Evolutionary conservation across 2,329 filamentous ascomycete species (phyloP).

Genomic region (Ophiocordyceps australis): DNA sequence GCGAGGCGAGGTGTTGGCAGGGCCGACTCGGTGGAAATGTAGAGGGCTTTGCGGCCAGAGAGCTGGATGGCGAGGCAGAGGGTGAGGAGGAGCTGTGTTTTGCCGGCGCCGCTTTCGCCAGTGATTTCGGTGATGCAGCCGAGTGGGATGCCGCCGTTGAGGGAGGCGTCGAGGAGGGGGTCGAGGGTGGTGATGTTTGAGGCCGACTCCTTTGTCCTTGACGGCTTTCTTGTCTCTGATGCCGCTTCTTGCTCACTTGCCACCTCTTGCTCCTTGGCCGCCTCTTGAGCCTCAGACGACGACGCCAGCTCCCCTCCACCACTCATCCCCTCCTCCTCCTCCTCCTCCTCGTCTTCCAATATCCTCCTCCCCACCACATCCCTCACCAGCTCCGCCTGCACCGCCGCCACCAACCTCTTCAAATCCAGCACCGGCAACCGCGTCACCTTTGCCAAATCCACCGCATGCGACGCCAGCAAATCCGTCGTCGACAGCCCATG

Average conservation of each 20-base stretch:
- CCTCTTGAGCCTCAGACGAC: not conserved
- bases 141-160: slow-evolving; percentile 65
- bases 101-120: slow-evolving; percentile 85
- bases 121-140: slow-evolving; percentile 78
- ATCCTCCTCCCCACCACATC: no score
- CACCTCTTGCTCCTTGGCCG: not conserved
- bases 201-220: not conserved
- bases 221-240: slow-evolving; percentile 1
- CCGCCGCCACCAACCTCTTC: slow-evolving; percentile 49
- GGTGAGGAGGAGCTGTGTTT: slow-evolving; percentile 82
- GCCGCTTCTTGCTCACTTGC: not conserved
- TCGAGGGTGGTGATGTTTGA: slow-evolving; percentile 68
- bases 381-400: slow-evolving; percentile 48
- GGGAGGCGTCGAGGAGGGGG: slow-evolving; percentile 43
- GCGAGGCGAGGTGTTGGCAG: slow-evolving; percentile 66
- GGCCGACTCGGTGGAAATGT: slow-evolving; percentile 83
- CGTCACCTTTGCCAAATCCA: slow-evolving; percentile 73
- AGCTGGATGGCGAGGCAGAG: slow-evolving; percentile 76
- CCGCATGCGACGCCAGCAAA: slow-evolving; percentile 64
- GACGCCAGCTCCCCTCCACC: not conserved
- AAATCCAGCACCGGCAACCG: slow-evolving; percentile 67
- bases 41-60: slow-evolving; percentile 58
- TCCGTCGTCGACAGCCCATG: slow-evolving; percentile 64
- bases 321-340: not conserved
- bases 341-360: slow-evolving; percentile 14